These are phyloP conservation scores for Lepidium africanum DNA, from an alignment of 345 rosid genomes.

Conservation along the genomic window DNA sequence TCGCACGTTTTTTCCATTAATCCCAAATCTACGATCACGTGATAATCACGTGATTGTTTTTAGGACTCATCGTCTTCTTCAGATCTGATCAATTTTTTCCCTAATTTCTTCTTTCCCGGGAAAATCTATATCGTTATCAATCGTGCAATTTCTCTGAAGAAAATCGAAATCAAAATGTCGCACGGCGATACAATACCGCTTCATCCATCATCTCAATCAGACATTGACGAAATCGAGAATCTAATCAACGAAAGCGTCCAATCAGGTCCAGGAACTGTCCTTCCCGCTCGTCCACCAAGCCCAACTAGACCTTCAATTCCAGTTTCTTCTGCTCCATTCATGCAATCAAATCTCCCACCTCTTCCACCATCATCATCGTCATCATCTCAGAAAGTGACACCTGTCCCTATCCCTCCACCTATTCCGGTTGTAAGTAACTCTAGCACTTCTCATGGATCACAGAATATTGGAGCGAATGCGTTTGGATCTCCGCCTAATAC, in stretches of 20 bases:
- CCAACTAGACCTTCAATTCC: conserved; percentile 73
- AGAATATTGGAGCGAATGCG: neutral
- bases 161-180: conserved; percentile 36
- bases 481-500: conserved; percentile 82
- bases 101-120: conserved; percentile 6
- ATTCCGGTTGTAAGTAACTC: conserved; percentile 28
- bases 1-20: neutral
- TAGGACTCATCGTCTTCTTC: neutral
- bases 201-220: conserved; percentile 78
- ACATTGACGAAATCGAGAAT: conserved; percentile 95
- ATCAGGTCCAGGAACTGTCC: conserved; percentile 56
- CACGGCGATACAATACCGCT: conserved; percentile 75
- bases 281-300: conserved; percentile 71
- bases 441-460: neutral
- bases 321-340: conserved; percentile 57
- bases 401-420: conserved; percentile 34
- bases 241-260: conserved; percentile 67
- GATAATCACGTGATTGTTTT: neutral
- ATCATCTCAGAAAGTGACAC: conserved; percentile 29
- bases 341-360: conserved; percentile 55
- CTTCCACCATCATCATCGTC: conserved; percentile 27
- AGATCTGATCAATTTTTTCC: neutral
- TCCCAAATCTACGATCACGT: neutral
- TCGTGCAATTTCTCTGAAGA: no score
- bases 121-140: neutral